phyloP scores from a whole-genome alignment of 2,329 filamentous ascomycete species.

The Alternaria viburni region DNA sequence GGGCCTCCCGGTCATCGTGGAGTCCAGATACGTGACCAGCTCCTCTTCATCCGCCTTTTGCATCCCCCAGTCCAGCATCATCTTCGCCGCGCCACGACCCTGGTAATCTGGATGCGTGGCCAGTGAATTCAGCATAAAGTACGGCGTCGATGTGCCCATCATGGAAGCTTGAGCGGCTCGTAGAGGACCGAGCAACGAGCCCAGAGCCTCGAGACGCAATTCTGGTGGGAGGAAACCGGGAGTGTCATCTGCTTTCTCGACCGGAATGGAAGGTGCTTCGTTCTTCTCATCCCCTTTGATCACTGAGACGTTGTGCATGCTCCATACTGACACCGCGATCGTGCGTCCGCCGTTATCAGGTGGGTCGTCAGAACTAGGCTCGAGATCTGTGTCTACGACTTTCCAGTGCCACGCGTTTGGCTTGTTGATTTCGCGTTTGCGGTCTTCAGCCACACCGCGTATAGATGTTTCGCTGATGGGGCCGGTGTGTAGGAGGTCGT shows the following conservation, averaged over 20 bases:
- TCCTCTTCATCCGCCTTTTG: conserved; percentile 49
- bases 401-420: conserved; percentile 41
- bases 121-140: conserved; percentile 39
- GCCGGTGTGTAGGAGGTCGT: conserved; percentile 32
- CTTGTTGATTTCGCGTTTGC: conserved; percentile 27
- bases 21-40: conserved; percentile 50
- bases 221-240: conserved; percentile 78
- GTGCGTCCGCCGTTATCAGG: conserved; percentile 30
- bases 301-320: conserved; percentile 21
- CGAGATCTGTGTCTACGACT: conserved; percentile 37
- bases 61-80: conserved; percentile 50
- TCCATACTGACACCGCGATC: conserved; percentile 40
- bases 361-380: conserved; percentile 30
- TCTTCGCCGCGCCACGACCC: conserved; percentile 47
- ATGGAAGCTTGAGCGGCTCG: conserved; percentile 30
- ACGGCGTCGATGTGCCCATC: conserved; percentile 30
- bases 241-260: conserved; percentile 48
- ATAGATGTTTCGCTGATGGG: conserved; percentile 35
- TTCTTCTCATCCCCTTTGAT: background rate
- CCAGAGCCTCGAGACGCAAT: conserved; percentile 33
- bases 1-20: conserved; percentile 43
- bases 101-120: conserved; percentile 50
- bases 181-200: conserved; percentile 33
- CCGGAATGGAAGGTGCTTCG: background rate
- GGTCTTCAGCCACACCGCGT: conserved; percentile 29